phyloP scores from a whole-genome alignment of 768 basidiomycete genomes.

The Nevesoporus exiguus region DNA sequence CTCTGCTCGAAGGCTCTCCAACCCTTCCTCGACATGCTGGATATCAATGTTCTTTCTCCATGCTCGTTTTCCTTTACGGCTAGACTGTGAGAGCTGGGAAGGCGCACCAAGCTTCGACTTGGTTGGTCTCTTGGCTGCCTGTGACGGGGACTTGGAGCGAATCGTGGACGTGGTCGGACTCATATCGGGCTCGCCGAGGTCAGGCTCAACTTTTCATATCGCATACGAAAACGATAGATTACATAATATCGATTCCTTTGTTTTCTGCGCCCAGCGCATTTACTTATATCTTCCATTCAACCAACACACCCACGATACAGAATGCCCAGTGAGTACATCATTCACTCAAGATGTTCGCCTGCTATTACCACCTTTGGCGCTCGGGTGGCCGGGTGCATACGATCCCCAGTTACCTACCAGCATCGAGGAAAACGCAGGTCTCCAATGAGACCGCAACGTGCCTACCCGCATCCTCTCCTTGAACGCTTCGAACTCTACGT shows the following conservation, averaged over 20 bases:
- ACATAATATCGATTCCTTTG: too few relatives aligned
- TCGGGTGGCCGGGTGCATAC: too few relatives aligned
- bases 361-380: too few relatives aligned
- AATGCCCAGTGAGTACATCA: too few relatives aligned
- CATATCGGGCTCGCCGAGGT: conserved; percentile 10
- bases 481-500: not conserved
- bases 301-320: too few relatives aligned
- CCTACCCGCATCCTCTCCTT: not conserved
- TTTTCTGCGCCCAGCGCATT: too few relatives aligned
- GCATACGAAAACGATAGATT: too few relatives aligned
- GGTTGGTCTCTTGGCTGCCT: conserved; percentile 2
- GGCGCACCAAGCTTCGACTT: conserved; percentile 25
- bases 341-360: too few relatives aligned
- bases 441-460: too few relatives aligned
- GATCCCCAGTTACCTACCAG: too few relatives aligned
- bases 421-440: too few relatives aligned
- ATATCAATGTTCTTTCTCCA: conserved; percentile 95
- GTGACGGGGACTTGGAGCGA: conserved; percentile 1
- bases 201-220: not conserved
- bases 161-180: not conserved
- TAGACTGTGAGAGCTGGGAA: conserved; percentile 49
- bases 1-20: conserved; percentile 78
- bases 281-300: too few relatives aligned
- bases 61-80: conserved; percentile 86
- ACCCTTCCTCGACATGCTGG: conserved; percentile 66